phyloP scores from a whole-genome alignment of 108 stramenopile species.

The Parietichytrium sp. region DNA sequence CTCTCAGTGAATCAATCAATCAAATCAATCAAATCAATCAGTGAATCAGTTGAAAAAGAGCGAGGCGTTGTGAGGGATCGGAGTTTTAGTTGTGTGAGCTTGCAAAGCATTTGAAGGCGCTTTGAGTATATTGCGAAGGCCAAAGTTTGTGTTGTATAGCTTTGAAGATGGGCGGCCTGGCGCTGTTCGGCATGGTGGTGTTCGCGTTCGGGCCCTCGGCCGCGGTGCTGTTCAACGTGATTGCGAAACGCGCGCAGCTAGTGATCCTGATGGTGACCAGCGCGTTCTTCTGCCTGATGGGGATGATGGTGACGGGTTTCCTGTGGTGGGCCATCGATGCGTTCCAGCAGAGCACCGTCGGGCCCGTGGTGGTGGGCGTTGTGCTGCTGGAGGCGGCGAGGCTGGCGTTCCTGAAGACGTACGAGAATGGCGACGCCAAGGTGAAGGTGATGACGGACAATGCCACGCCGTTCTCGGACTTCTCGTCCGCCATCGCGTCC shows the following conservation, averaged over 20 bases:
- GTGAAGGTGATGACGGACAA: not conserved
- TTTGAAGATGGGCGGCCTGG: not conserved
- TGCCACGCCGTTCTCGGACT: not conserved
- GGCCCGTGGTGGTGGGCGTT: not conserved
- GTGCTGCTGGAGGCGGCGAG: not conserved
- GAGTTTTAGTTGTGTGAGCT: too few species aligned
- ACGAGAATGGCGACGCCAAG: not conserved
- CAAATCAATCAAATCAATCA: too few species aligned
- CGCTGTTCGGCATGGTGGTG: not conserved
- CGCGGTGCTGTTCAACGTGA: not conserved
- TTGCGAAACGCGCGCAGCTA: slow-evolving; percentile 19
- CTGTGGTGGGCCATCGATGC: not conserved
- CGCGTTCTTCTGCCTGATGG: not conserved
- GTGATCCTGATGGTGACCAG: not conserved
- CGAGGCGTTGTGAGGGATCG: too few species aligned
- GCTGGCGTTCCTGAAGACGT: not conserved
- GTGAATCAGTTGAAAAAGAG: too few species aligned
- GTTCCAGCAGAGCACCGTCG: not conserved
- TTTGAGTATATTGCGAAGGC: too few species aligned
- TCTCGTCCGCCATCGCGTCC: not conserved
- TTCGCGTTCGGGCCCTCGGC: slow-evolving; percentile 11
- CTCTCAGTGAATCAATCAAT: too few species aligned
- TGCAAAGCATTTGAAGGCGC: too few species aligned
- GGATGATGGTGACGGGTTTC: slow-evolving; percentile 20
- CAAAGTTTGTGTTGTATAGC: too few species aligned